These are phyloP conservation scores for Trametes punicea DNA, from an alignment of 768 basidiomycete species.

Conservation along the genomic window DNA sequence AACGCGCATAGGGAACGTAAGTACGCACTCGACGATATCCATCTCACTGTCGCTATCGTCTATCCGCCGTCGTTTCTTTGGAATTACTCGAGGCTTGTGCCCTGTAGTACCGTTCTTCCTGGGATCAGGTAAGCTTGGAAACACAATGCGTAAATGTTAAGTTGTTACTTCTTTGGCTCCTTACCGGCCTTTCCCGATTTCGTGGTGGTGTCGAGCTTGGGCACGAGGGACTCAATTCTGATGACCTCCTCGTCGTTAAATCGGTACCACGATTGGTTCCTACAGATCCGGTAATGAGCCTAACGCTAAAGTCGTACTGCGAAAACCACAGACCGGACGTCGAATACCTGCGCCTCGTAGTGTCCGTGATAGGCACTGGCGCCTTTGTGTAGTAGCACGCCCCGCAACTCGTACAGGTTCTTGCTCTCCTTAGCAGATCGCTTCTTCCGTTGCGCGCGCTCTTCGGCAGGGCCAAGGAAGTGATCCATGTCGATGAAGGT, in stretches of 20 bases:
- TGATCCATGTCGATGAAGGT: conserved; percentile 65
- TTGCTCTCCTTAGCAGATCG: conserved; percentile 8
- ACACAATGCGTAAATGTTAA: neutral
- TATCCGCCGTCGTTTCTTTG: conserved; percentile 51
- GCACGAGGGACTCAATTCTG: conserved; percentile 52
- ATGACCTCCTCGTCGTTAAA: conserved; percentile 91
- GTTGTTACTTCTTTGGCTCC: conserved; percentile 29
- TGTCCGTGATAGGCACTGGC: conserved; percentile 90
- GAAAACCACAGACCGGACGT: conserved; percentile 49
- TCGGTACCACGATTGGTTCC: conserved; percentile 76
- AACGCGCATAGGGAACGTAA: neutral
- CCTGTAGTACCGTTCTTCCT: conserved; percentile 2
- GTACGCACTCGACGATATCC: conserved; percentile 24
- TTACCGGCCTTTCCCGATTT: conserved; percentile 28
- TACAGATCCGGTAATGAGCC: conserved; percentile 25
- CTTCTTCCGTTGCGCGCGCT: conserved; percentile 9
- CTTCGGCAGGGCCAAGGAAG: conserved; percentile 43
- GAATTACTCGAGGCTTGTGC: conserved; percentile 2
- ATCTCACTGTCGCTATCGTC: conserved; percentile 29
- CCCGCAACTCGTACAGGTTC: conserved; percentile 74
- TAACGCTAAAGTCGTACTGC: neutral
- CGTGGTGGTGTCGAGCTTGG: conserved; percentile 36
- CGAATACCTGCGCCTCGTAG: conserved; percentile 83
- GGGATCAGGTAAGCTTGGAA: neutral
- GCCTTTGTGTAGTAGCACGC: conserved; percentile 87